phyloP scores from a whole-genome alignment of 768 basidiomycete genomes.

The Xerocomus potaroensis region DNA sequence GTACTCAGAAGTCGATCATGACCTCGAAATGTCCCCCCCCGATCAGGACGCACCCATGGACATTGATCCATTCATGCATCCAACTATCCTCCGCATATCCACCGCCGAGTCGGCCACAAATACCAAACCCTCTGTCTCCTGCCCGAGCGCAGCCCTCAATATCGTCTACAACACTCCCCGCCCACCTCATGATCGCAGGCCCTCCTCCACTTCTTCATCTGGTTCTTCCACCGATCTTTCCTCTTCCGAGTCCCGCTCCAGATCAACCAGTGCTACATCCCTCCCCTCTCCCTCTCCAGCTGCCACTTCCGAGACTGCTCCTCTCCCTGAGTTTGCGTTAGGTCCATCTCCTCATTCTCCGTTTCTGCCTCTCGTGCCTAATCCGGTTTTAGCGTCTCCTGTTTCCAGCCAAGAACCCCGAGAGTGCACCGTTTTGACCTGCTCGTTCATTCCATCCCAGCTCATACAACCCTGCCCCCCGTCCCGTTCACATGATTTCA shows the following conservation, averaged over 20 bases:
- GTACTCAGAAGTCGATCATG: constrained; percentile 23
- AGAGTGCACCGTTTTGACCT: constrained; percentile 41
- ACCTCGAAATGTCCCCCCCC: constrained; percentile 27
- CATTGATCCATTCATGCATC: constrained; percentile 37
- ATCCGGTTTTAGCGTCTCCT: constrained; percentile 7
- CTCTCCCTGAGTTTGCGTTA: not conserved
- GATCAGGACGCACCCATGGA: constrained; percentile 30
- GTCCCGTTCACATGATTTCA: constrained; percentile 17
- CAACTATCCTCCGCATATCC: constrained; percentile 32
- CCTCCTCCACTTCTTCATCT: constrained; percentile 26
- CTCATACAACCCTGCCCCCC: constrained; percentile 32
- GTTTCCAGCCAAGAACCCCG: constrained; percentile 5
- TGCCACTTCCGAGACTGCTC: constrained; percentile 1
- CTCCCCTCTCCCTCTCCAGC: constrained; percentile 22
- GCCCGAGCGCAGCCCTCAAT: constrained; percentile 13
- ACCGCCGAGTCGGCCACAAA: constrained; percentile 14
- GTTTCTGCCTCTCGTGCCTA: not conserved
- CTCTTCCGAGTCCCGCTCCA: constrained; percentile 18
- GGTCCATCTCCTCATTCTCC: not conserved
- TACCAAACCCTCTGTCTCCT: constrained; percentile 6
- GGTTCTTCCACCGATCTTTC: constrained; percentile 24
- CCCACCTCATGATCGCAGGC: constrained; percentile 26
- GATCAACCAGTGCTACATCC: constrained; percentile 27
- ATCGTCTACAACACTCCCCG: constrained; percentile 4
- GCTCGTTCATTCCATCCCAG: constrained; percentile 47